Conservation (phyloP, 768 basidiomycete genomes). For the Psilocybe cubensis region DNA sequence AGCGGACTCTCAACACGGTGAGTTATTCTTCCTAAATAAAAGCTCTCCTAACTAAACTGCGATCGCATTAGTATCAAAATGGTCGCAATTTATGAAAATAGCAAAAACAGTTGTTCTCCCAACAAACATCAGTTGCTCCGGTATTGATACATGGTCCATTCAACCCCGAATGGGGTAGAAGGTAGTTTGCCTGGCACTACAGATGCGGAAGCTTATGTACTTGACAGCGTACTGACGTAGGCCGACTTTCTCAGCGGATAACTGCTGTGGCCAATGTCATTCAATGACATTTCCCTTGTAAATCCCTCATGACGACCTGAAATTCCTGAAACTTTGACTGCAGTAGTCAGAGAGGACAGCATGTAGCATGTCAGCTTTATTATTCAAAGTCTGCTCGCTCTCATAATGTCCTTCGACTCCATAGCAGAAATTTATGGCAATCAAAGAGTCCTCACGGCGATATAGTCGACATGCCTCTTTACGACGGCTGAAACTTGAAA, state of each 20-base stretch:
- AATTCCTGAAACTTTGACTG: background rate
- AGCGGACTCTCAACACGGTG: too few species aligned
- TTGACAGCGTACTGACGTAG: background rate
- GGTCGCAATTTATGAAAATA: too few species aligned
- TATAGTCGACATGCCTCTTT: background rate
- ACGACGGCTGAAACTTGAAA: background rate
- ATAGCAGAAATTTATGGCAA: too few species aligned
- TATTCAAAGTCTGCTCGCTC: background rate
- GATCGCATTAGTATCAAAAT: too few species aligned
- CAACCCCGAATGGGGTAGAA: too few species aligned
- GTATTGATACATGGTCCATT: too few species aligned
- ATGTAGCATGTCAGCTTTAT: background rate
- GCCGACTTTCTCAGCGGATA: background rate
- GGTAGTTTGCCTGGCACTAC: too few species aligned
- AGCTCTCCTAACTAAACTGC: too few species aligned
- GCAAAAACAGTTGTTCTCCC: too few species aligned
- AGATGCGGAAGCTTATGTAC: too few species aligned
- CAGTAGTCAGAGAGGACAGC: background rate
- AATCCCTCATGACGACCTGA: background rate
- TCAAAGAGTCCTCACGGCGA: background rate
- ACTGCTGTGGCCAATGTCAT: background rate
- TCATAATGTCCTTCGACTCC: background rate
- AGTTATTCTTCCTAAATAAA: too few species aligned
- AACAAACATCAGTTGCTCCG: too few species aligned
- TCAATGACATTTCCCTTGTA: background rate